phyloP scores from a whole-genome alignment of 208 protist species.

The Crithidia expoeki region DNA sequence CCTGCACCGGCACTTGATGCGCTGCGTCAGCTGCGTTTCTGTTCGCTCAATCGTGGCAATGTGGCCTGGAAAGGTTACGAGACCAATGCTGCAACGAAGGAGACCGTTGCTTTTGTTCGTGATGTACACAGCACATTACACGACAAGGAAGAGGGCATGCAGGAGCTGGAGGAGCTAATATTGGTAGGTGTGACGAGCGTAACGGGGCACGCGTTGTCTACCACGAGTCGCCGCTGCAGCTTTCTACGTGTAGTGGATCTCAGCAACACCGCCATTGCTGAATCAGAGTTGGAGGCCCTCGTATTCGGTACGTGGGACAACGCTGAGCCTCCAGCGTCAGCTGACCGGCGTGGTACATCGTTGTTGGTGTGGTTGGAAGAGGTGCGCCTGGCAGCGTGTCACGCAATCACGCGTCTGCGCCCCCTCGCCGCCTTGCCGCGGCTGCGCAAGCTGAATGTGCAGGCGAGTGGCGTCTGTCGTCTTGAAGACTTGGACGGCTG shows the following conservation, averaged over 20 bases:
- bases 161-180: constrained; percentile 12
- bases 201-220: constrained; percentile 5
- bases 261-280: constrained; percentile 21
- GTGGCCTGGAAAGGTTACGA: background rate
- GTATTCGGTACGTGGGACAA: constrained; percentile 17
- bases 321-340: too few relatives aligned
- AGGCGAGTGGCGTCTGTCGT: constrained; percentile 15
- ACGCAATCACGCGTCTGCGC: constrained; percentile 11
- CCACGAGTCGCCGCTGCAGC: constrained; percentile 6
- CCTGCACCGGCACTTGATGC: background rate
- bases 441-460: constrained; percentile 24
- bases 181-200: constrained; percentile 21
- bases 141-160: background rate
- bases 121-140: background rate
- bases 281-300: constrained; percentile 17
- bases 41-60: constrained; percentile 10
- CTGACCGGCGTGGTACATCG: background rate
- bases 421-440: constrained; percentile 23
- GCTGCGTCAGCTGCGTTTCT: constrained; percentile 17
- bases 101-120: background rate
- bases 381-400: constrained; percentile 30
- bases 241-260: constrained; percentile 29
- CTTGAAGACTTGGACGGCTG: constrained; percentile 12
- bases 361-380: constrained; percentile 23
- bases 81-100: background rate